These are phyloP conservation scores for Penicillium palitans DNA, from an alignment of 2,329 filamentous ascomycete genomes.

Conservation along the genomic window DNA sequence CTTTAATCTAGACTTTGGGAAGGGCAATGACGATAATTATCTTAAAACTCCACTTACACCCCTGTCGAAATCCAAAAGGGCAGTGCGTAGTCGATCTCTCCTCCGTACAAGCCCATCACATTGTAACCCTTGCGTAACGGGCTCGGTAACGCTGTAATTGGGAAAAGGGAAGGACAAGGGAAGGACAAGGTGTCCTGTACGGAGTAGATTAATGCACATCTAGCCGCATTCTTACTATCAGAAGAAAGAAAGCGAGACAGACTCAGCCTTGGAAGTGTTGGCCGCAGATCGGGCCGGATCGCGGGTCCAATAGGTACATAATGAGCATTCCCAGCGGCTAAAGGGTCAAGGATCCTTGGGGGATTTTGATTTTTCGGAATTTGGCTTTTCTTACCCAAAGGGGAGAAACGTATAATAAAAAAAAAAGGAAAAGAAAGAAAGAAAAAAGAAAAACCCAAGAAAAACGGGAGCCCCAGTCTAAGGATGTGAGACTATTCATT, in stretches of 20 bases:
- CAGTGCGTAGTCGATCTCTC: slow-evolving; percentile 11
- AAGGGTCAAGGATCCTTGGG: slow-evolving; percentile 19
- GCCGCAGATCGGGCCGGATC: slow-evolving; percentile 18
- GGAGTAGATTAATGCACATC: not conserved
- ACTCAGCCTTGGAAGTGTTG: slow-evolving; percentile 14
- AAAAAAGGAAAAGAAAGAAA: not conserved
- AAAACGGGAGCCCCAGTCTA: not conserved
- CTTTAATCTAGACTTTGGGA: slow-evolving; percentile 19
- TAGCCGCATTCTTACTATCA: slow-evolving; percentile 13
- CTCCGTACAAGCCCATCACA: slow-evolving; percentile 18
- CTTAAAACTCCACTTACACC: slow-evolving; percentile 20
- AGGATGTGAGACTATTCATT: not conserved
- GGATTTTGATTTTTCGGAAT: not conserved
- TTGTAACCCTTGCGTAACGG: slow-evolving; percentile 30
- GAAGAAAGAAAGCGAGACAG: slow-evolving; percentile 2
- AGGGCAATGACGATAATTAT: slow-evolving; percentile 20
- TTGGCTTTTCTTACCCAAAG: not conserved
- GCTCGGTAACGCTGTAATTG: slow-evolving; percentile 11
- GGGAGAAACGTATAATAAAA: not conserved
- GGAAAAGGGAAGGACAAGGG: not conserved
- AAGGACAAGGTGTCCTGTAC: slow-evolving; percentile 1
- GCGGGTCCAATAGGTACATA: slow-evolving; percentile 2
- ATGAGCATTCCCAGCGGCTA: slow-evolving; percentile 20
- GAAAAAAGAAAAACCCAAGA: not conserved
- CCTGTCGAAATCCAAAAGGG: slow-evolving; percentile 16